phyloP scores from a whole-genome alignment of 257 asterid species.

The Solanum sejunctum region DNA sequence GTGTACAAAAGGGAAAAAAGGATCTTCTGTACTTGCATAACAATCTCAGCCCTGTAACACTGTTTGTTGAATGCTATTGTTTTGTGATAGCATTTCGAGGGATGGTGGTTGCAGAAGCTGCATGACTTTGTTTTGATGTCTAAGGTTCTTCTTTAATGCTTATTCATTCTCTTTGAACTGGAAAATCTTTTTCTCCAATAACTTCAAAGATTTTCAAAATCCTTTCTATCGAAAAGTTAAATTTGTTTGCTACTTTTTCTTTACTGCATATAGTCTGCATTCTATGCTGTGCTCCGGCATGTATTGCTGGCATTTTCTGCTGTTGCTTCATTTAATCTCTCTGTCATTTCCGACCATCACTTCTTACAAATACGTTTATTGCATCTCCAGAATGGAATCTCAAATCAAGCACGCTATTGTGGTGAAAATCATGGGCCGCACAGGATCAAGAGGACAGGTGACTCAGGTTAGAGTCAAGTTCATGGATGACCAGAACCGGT shows the following conservation, averaged over 20 bases:
- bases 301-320: background rate
- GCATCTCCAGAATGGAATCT: constrained; percentile 12
- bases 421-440: too few relatives aligned
- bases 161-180: background rate
- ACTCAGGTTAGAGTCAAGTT: too few relatives aligned
- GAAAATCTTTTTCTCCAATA: background rate
- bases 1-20: background rate
- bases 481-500: too few relatives aligned
- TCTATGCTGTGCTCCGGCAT: background rate
- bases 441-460: too few relatives aligned
- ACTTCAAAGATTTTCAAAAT: background rate
- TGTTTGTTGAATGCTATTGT: background rate
- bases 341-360: background rate
- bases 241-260: background rate
- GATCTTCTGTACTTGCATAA: background rate
- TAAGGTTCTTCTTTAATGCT: background rate
- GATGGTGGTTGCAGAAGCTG: background rate
- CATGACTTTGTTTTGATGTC: background rate
- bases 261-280: background rate
- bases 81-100: background rate
- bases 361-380: background rate
- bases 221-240: background rate
- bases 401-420: background rate
- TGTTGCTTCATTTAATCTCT: background rate
- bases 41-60: background rate